Conservation (phyloP, 768 basidiomycete species). For the Boletus pseudo-olivaceus region DNA sequence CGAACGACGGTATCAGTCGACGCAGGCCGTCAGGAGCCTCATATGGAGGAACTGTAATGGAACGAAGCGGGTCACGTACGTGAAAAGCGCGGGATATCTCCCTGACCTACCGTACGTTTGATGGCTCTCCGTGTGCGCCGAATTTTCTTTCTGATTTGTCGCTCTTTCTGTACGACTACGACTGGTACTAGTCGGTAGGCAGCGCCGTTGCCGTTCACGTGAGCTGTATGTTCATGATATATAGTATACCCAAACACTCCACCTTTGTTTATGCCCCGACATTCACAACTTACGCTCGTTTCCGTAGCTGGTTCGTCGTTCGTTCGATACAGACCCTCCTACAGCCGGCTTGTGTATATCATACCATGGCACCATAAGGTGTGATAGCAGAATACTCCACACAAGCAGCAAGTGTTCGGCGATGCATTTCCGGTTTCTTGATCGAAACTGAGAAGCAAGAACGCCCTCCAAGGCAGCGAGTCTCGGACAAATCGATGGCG, state of each 20-base stretch:
- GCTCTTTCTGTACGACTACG: conserved; percentile 15
- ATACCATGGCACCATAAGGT: background rate
- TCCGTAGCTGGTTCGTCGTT: conserved; percentile 15
- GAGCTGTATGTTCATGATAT: conserved; percentile 11
- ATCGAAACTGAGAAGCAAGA: background rate
- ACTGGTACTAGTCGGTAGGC: conserved; percentile 10
- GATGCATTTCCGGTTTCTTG: background rate
- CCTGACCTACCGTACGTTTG: conserved; percentile 24
- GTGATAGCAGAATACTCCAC: background rate
- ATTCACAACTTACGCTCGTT: conserved; percentile 21
- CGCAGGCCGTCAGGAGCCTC: conserved; percentile 23
- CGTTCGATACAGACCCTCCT: conserved; percentile 10
- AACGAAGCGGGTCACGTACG: conserved; percentile 29
- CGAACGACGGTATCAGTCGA: conserved; percentile 28
- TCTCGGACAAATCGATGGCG: background rate
- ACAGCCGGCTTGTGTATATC: conserved; percentile 1
- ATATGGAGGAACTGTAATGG: conserved; percentile 31
- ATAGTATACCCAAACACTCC: conserved; percentile 19
- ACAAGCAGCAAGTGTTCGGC: background rate
- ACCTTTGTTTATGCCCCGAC: conserved; percentile 7
- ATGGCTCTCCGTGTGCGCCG: background rate
- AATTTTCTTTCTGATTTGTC: background rate
- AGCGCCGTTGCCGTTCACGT: conserved; percentile 15
- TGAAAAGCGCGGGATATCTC: conserved; percentile 28
- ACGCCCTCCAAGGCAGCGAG: background rate